Base-by-base conservation (phyloP, 768 basidiomycete species). In the Naematelia aurantialba region DNA sequence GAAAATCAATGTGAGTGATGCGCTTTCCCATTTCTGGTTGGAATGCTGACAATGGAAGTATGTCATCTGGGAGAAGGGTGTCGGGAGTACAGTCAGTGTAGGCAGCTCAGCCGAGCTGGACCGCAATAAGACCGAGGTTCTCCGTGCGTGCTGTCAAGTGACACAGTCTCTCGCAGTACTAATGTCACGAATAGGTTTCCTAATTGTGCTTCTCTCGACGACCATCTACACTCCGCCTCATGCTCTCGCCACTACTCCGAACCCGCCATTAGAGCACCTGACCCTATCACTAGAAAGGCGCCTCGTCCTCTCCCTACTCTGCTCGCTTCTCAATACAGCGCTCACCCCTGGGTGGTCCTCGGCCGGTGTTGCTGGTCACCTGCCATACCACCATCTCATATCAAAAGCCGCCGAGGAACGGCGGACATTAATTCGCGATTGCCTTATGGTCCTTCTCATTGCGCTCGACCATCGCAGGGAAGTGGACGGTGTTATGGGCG, bases 311-410 rank as follows among this genome's bases (percentile, higher is more conserved):
- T 92, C 93, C 2, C 79, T 97, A 25, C 79, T 99, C 5, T 99
- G 94, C 77, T 97, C 93, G 3, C 79, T 96, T 46, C 80, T 99
- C 59, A 99, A 99, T 73, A 94, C 90, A 10, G 85, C 85, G 0
- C 73, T 79, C n/a, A 65, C 69, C 4, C 66, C 65, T 3, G 29
- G 55, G 13, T 55, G 67, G 55, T 29, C 62, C 47, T 51, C 61
- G 45, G 22, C 61, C 34, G 56, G 63, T 30, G 45, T 77, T 51
- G 49, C 65, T 27, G 59, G 67, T 81, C 88, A 85, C 66, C 77
- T 91, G 25, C 91, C 90, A 0, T 93, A 92, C 73, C 91, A 91
- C 66, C 90, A 93, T 73, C 82, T 91, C 8, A 86, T 91, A 17
- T 89, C 65, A 70, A 92, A 91, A 70, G 86, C 87, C n/a, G 89